phyloP scores from a whole-genome alignment of 352 stramenopile genomes.

The Phytophthora vignae region DNA sequence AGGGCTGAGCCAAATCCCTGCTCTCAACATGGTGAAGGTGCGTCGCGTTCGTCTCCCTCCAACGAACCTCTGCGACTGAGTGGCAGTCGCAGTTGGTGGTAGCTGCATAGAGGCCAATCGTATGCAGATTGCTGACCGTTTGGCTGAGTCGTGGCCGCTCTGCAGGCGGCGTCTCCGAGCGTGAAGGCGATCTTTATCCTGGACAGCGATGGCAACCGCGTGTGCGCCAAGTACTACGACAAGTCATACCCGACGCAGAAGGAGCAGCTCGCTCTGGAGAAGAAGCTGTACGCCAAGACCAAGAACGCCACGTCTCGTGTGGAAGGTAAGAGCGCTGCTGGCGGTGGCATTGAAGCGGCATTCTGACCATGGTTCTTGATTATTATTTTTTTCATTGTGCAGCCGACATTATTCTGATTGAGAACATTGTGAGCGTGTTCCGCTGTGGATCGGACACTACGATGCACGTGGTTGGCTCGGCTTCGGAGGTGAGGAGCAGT shows the following conservation, averaged over 20 bases:
- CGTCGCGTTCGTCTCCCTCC: slow-evolving; percentile 14
- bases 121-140: slow-evolving; percentile 4
- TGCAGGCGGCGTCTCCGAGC: slow-evolving; percentile 69
- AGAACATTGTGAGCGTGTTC: slow-evolving; percentile 93
- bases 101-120: background rate
- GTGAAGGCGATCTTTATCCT: slow-evolving; percentile 92
- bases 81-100: background rate
- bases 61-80: background rate
- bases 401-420: slow-evolving; percentile 91
- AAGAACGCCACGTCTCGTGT: slow-evolving; percentile 88
- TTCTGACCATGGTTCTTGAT: background rate
- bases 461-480: slow-evolving; percentile 90
- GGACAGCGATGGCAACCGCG: slow-evolving; percentile 88
- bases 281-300: slow-evolving; percentile 92
- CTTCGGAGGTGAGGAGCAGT: slow-evolving; percentile 63
- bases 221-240: slow-evolving; percentile 94
- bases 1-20: slow-evolving; percentile 19
- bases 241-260: slow-evolving; percentile 88
- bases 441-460: slow-evolving; percentile 87
- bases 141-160: slow-evolving; percentile 16
- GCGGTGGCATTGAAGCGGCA: background rate
- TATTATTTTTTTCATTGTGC: slow-evolving; percentile 4
- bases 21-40: slow-evolving; percentile 71
- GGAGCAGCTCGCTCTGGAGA: slow-evolving; percentile 89
- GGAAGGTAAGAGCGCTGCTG: slow-evolving; percentile 60